These are phyloP conservation scores for Magnaporthiopsis poae DNA, from an alignment of 2,329 filamentous ascomycete genomes.

Conservation along the genomic window DNA sequence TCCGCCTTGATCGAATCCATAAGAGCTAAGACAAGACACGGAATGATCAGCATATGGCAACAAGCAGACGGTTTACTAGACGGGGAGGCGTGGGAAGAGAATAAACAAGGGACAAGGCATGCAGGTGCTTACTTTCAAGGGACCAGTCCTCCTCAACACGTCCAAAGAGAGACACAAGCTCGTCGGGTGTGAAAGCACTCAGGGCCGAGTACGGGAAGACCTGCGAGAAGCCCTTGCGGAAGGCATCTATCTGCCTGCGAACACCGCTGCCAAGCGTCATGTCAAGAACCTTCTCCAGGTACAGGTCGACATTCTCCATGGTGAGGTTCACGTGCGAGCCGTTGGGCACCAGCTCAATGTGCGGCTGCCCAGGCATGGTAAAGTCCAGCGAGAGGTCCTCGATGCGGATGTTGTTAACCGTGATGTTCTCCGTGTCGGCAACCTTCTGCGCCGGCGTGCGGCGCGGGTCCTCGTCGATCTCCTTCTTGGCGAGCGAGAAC, in stretches of 20 bases:
- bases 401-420: constrained; percentile 64
- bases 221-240: constrained; percentile 81
- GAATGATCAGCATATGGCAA: background rate
- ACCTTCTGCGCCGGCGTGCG: constrained; percentile 63
- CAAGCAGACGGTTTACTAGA: background rate
- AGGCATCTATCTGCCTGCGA: constrained; percentile 78
- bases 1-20: constrained; percentile 99
- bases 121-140: constrained; percentile 67
- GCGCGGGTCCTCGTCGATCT: constrained; percentile 59
- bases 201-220: constrained; percentile 93
- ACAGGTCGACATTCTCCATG: constrained; percentile 82
- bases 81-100: too few species aligned
- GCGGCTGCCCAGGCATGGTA: constrained; percentile 80
- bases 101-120: background rate
- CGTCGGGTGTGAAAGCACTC: constrained; percentile 86
- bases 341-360: constrained; percentile 69
- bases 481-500: constrained; percentile 73
- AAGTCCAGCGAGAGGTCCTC: constrained; percentile 91
- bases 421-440: constrained; percentile 56
- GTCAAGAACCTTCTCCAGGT: constrained; percentile 82
- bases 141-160: constrained; percentile 93
- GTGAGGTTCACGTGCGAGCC: constrained; percentile 69
- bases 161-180: constrained; percentile 90
- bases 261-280: constrained; percentile 86
- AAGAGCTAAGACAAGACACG: constrained; percentile 47